Percentiles rank a stretch among this genome's conserved stretches.
These are phyloP conservation scores for Aspergillus homomorphus DNA, from an alignment of 495 filamentous ascomycete species.

Conservation along the genomic window DNA sequence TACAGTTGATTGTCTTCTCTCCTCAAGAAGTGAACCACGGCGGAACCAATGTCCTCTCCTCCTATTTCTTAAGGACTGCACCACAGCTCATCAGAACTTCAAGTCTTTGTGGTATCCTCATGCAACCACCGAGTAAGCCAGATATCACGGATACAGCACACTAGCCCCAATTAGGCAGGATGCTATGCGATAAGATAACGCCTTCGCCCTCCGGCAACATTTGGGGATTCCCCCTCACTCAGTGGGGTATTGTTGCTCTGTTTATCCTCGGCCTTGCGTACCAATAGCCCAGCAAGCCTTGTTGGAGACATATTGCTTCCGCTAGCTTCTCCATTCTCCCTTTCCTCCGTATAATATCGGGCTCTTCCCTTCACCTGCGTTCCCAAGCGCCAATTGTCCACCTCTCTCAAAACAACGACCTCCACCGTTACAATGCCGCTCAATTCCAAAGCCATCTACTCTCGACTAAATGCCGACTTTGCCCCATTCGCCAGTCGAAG, in stretches of 20 bases:
- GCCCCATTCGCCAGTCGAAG: slow-evolving; percentile 77
- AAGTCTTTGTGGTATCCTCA: too few relatives aligned
- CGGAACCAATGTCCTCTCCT: too few relatives aligned
- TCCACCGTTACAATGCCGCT: slow-evolving; percentile 48
- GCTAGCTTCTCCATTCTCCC: not conserved
- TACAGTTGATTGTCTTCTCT: too few relatives aligned
- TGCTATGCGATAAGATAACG: slow-evolving; percentile 4
- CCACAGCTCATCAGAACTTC: too few relatives aligned
- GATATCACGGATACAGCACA: too few relatives aligned
- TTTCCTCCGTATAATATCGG: not conserved
- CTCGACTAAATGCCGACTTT: slow-evolving; percentile 55
- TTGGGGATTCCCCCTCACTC: not conserved
- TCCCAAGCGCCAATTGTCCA: not conserved
- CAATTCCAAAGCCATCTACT: slow-evolving; percentile 59
- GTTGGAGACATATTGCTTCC: not conserved
- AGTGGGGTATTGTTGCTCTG: not conserved
- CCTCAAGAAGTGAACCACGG: too few relatives aligned
- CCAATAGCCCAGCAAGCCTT: not conserved
- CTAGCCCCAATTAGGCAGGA: not conserved
- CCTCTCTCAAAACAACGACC: not conserved
- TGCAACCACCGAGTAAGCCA: too few relatives aligned
- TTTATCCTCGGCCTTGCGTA: not conserved
- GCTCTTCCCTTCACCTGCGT: not conserved
- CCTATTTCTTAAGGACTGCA: too few relatives aligned
- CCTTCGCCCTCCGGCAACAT: not conserved